phyloP scores from a whole-genome alignment of 2,329 filamentous ascomycete genomes.

The Aphanoascus verrucosus region DNA sequence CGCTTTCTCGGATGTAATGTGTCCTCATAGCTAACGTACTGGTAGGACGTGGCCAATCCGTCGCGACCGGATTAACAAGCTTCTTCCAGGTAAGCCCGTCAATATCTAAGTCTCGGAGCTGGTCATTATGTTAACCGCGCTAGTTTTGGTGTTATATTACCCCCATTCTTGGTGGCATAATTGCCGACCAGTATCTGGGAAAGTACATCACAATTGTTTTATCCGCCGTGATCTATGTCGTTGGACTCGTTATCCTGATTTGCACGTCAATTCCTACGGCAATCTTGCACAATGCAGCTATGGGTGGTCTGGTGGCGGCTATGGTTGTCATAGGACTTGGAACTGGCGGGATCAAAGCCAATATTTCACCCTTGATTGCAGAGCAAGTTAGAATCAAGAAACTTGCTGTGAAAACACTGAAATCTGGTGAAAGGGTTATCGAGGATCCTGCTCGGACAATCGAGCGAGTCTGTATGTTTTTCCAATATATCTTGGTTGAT shows the following conservation, averaged over 20 bases:
- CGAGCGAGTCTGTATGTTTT: slow-evolving; percentile 45
- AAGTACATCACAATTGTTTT: slow-evolving; percentile 50
- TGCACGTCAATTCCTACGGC: slow-evolving; percentile 45
- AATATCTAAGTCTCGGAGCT: not conserved
- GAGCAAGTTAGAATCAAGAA: slow-evolving; percentile 54
- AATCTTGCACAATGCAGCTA: slow-evolving; percentile 39
- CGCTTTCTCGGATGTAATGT: not conserved
- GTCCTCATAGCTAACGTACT: not conserved
- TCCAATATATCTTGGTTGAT: not conserved
- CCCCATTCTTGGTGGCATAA: slow-evolving; percentile 47
- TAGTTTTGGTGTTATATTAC: slow-evolving; percentile 47
- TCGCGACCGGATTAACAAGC: slow-evolving; percentile 41
- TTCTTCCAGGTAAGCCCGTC: slow-evolving; percentile 36
- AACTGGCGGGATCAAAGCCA: slow-evolving; percentile 58
- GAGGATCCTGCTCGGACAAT: slow-evolving; percentile 57
- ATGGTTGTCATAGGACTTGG: slow-evolving; percentile 32
- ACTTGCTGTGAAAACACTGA: slow-evolving; percentile 37
- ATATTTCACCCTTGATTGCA: slow-evolving; percentile 49
- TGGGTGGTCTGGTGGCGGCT: slow-evolving; percentile 46
- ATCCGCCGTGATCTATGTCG: slow-evolving; percentile 49
- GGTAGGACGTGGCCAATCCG: slow-evolving; percentile 28
- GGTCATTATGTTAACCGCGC: not conserved
- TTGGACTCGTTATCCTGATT: slow-evolving; percentile 46
- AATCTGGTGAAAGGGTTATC: slow-evolving; percentile 47
- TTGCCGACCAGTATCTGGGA: slow-evolving; percentile 51